Base-by-base conservation (phyloP, 257 asterid genomes). In the Solanum virginianum region DNA sequence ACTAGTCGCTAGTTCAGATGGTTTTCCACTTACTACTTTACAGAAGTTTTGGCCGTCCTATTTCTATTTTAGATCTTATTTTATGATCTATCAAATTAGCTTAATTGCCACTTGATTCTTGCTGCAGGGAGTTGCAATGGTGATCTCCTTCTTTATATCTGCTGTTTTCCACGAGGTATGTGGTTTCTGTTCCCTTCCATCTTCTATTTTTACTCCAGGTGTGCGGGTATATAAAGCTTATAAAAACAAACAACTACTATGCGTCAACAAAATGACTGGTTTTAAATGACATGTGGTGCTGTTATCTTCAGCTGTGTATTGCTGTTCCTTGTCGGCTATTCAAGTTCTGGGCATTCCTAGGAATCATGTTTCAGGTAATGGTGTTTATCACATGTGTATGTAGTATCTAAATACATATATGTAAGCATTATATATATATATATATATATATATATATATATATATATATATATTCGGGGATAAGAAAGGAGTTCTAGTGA, bases 291-390 rank as follows among this genome's bases (percentile, higher is more conserved):
- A 75, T 74, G 85, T 69, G 22, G 85, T 89, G 59, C 85, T 84
- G 83, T 86, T 66, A 80, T 85, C 80, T 84, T 88, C 95, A 97
- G 99, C 86, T 97, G 80, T 97, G 98, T 22, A 87, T 97, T 85
- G 99, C 98, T 32, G 98, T 97, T 81, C 99, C 99, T 69, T 97
- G 98, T 91, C 99, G 93, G 88, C 92, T 95, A 81, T 95, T 95
- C 94, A 97, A 92, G 93, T 91, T 93, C 70, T 97, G 99, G 99
- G 98, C 98, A 51, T 97, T 94, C 88, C 85, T 92, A 43, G 98
- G 98, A 81, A 94, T 97, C 85, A 90, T 97, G 98, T 88, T 95
- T 90, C 99, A 97, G 99, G 99, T 96, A 89, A 62, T 53, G 65
- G 53, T 43, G 63, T 84, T 80, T 70, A 80, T 82, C 43, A 47